phyloP scores from a whole-genome alignment of 2,329 filamentous ascomycete species.

The Pyrenochaeta sp. region DNA sequence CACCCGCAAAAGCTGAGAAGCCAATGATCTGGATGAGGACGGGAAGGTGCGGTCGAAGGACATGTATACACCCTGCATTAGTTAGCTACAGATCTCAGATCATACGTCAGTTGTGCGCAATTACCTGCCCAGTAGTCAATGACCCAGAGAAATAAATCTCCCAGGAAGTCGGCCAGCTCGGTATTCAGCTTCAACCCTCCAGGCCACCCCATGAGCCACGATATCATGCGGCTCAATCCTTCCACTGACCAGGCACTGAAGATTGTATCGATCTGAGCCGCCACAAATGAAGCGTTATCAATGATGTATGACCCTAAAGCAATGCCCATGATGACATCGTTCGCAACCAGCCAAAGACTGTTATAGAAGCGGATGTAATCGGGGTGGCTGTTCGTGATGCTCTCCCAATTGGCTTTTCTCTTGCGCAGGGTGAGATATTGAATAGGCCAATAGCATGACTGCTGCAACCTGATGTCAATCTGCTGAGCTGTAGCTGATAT shows the following conservation, averaged over 20 bases:
- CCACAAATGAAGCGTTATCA: conserved; percentile 88
- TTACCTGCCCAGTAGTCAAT: conserved; percentile 96
- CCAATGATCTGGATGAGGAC: conserved; percentile 91
- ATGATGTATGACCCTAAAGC: conserved; percentile 96
- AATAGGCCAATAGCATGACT: conserved; percentile 99
- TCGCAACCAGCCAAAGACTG: conserved; percentile 96
- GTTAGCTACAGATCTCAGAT: conserved; percentile 14
- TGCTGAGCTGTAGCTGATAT: conserved; percentile 97
- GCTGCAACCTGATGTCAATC: conserved; percentile 93
- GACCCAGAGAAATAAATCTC: conserved; percentile 96
- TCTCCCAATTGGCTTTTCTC: conserved; percentile 91
- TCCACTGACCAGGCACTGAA: conserved; percentile 86
- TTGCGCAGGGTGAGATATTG: conserved; percentile 93
- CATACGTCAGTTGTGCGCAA: conserved; percentile 28
- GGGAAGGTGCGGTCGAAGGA: conserved; percentile 81
- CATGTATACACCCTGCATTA: conserved; percentile 73
- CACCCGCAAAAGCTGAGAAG: conserved; percentile 92
- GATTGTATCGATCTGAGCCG: conserved; percentile 77
- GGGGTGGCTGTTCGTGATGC: conserved; percentile 91
- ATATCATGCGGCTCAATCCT: conserved; percentile 86
- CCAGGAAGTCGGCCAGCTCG: conserved; percentile 91
- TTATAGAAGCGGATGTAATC: conserved; percentile 99
- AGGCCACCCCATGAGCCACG: conserved; percentile 89
- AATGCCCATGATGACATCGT: conserved; percentile 98
- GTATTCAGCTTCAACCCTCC: conserved; percentile 95